Evolutionary conservation across 768 basidiomycete genomes (phyloP), one percentile per base, ranked within the genome.

Genomic region (Suillus cothurnatus): DNA sequence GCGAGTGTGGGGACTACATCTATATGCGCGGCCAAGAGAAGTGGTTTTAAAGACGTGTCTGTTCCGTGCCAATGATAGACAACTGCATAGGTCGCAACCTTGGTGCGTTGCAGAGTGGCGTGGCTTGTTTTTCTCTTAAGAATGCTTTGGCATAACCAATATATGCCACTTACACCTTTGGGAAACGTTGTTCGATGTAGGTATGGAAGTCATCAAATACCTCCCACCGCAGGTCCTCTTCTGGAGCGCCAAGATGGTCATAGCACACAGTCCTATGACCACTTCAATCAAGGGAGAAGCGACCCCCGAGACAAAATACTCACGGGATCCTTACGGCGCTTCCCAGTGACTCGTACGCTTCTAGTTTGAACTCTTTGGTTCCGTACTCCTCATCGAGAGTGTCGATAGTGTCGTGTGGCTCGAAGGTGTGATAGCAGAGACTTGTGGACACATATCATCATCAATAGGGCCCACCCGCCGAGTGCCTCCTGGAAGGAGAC

Each of bases 401-500:
- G 6, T 55, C 61, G 23, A 73, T 58, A 79, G 64, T 6, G 39
- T 6, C 15, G 64, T 56, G 21, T 78, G 63, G 49, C 49, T 31
- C 2, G 57, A 57, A 31, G 71, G 60, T 19, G 60, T 61, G 50
- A 74, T 59, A 11, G 68, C 61, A n/a, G 64, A 62, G 19, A 66
- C 67, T 61, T 77, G 77, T 36, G 74, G 74, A 56, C 77, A 79
- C 38, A 74, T 26, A 3, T 28, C 11, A 59, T 64, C 61, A n/a
- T n/a, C n/a, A n/a, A n/a, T n/a, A n/a, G 97, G 14, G 97, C 97
- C 97, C 97, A 99, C 36, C 97, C 97, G 67, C 94, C 94, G 56
- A 99, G 84, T 0, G 97, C 99, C 81, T 99, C 97, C 78, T 97
- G 96, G 93, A 97, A 99, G 14, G 95, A 95, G 34, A 88, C 93